Base-by-base conservation (phyloP, 2,329 filamentous ascomycete species). In the Pestalotiopsis sp. region DNA sequence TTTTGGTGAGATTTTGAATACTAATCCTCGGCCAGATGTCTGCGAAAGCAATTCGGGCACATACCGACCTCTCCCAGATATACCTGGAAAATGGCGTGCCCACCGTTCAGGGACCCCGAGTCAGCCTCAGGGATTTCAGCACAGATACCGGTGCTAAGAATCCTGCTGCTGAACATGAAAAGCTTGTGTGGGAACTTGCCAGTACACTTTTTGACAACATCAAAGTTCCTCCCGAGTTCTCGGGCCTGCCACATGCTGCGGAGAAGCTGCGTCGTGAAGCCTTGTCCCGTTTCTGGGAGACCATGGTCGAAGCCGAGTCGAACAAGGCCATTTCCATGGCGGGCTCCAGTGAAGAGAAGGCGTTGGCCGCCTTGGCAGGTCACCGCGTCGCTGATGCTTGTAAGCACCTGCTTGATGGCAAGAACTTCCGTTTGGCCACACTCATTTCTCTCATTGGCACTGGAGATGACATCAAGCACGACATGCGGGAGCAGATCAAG, bases 131-230 rank as follows among this genome's bases (percentile, higher is more conserved):
- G 17, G 79, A 85, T 11, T 82, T 90, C 68, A 83, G 83, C 69
- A 56, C 71, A 5, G 70, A 75, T 3, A 77, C 77, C 66, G 80
- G 81, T 14, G 69, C 71, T 31, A 78, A 74, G 66, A 79, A 76
- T 71, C 81, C 83, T 17, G 84, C 84, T 25, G 84, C 80, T 66
- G 79, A 83, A 23, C 89, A 93, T 68, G 93, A 97, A 80, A 89
- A 90, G 75, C 85, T 90, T 14, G 90, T 96, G 1, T 99, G 97
- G 96, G 88, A 93, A 70, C 85, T 99, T 45, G 91, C 93, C 1
- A 92, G 93, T 68, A 91, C 98, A 49, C 86, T 99, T 3, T 99
- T 97, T 76, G 94, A 97, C 72, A 85, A 90, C n/a, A 71, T 89
- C 12, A 82, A 82, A 17, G 77, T 86, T 38, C 80, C 83, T 2